Base-by-base conservation (phyloP, 108 stramenopile genomes). In the Epithemia pelagica region DNA sequence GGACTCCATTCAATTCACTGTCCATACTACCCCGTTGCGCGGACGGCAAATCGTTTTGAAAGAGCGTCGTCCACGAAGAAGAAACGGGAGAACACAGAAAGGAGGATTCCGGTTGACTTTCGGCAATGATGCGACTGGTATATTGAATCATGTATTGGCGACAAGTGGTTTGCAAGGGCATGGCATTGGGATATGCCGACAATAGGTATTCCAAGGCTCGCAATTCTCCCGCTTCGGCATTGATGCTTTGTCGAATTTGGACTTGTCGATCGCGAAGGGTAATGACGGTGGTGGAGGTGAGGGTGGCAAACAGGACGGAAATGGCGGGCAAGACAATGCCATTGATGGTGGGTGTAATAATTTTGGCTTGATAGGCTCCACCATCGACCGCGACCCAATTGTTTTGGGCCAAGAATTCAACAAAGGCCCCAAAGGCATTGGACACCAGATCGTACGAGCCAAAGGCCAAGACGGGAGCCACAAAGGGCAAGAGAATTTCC, bases 301-400 rank as follows among this genome's bases (percentile, higher is more conserved):
- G 57, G 24, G 75, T 74, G 33, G 73, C 78, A 63, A 78, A 78
- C 21, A 78, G 52, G 52, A 78, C 64, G 23, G 73, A 58, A 28
- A 78, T 67, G 30, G 78, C 64, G 27, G 78, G 67, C 32, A 78
- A 30, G 23, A 78, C 73, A 31, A 73, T 62, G 30, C 78, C 78
- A 68, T 78, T 74, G 31, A 74, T 61, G 0, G 70, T 68, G 7
- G 73, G 73, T 10, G 78, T 65, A 31, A 78, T 74, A 72, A 78
- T 89, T 52, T 70, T 73, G 52, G 84, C 83, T 60, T 86, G 85
- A 62, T 87, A 87, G 30, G 66, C 65, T 28, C 86, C 86, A 24
- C 89, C 89, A 65, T 90, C 89, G 0, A 87, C 89, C n/a, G 79
- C 68, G 29, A 79, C 82, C 82, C 84, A 91, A 7, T 70, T 74